Conservation (phyloP, 1,284 basidiomycete species). For the Inonotus hispidus region DNA sequence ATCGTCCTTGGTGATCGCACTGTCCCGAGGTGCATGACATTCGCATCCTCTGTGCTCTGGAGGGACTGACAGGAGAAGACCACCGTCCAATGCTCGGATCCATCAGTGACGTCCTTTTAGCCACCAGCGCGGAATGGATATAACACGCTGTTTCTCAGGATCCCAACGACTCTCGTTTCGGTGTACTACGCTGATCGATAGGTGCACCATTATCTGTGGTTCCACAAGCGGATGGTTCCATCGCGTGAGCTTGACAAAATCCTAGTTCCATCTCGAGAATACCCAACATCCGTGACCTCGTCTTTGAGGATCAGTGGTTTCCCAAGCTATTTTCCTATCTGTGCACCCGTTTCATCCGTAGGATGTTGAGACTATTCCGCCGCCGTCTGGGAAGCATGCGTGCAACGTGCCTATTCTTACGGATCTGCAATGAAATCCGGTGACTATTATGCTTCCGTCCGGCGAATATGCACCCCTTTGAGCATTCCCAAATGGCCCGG, state of each 20-base stretch:
- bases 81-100: background rate
- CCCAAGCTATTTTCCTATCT: background rate
- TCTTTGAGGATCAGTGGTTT: conserved; percentile 4
- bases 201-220: conserved; percentile 41
- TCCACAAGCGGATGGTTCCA: conserved; percentile 86
- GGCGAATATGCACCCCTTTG: conserved; percentile 18
- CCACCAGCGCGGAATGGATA: background rate
- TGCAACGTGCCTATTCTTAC: background rate
- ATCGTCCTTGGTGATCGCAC: background rate
- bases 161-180: background rate
- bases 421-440: conserved; percentile 6
- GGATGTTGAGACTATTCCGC: conserved; percentile 16
- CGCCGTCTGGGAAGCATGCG: conserved; percentile 13
- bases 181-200: background rate
- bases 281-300: background rate
- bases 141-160: background rate
- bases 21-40: background rate
- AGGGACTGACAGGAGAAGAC: background rate
- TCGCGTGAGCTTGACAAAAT: conserved; percentile 54
- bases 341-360: conserved; percentile 14
- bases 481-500: no score
- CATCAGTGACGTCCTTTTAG: background rate
- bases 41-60: background rate
- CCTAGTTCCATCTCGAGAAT: background rate
- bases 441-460: background rate